Conservation (phyloP, 2,329 filamentous ascomycete species). For the Nothopassalora personata region DNA sequence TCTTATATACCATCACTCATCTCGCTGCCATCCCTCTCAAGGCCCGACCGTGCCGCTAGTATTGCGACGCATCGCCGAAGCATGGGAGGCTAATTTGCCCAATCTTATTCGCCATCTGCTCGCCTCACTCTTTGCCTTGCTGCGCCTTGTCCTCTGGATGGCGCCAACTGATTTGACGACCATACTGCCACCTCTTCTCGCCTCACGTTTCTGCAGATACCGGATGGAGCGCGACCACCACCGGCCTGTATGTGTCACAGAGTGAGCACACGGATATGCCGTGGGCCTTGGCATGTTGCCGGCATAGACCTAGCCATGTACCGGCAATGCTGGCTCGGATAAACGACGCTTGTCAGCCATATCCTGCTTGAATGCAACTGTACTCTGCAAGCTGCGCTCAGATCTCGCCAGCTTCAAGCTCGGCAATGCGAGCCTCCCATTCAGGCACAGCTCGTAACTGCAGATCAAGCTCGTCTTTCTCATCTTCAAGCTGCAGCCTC, state of each 20-base stretch:
- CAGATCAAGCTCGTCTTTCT: constrained; percentile 89
- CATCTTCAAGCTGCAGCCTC: constrained; percentile 82
- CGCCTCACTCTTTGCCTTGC: constrained; percentile 1
- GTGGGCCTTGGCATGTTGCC: neutral
- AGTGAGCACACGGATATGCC: neutral
- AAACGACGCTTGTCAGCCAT: neutral
- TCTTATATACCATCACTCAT: neutral
- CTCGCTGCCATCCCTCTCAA: neutral
- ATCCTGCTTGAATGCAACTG: too few relatives aligned
- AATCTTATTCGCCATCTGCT: neutral
- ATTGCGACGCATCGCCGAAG: neutral
- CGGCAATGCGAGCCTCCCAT: constrained; percentile 75
- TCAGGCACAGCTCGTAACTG: constrained; percentile 81
- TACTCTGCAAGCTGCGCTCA: neutral
- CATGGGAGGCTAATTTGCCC: neutral
- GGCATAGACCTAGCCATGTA: neutral
- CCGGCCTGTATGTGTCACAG: too few relatives aligned
- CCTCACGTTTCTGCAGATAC: constrained; percentile 5
- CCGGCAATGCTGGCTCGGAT: neutral
- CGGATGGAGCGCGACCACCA: neutral
- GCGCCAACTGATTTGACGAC: neutral
- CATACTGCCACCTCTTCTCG: neutral
- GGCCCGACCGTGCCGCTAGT: neutral
- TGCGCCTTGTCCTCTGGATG: neutral
- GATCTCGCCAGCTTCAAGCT: constrained; percentile 49